Percentiles rank a stretch among this genome's conserved stretches.
phyloP scores from a whole-genome alignment of 2,329 filamentous ascomycete genomes.

The Sporothrix euskadiensis region DNA sequence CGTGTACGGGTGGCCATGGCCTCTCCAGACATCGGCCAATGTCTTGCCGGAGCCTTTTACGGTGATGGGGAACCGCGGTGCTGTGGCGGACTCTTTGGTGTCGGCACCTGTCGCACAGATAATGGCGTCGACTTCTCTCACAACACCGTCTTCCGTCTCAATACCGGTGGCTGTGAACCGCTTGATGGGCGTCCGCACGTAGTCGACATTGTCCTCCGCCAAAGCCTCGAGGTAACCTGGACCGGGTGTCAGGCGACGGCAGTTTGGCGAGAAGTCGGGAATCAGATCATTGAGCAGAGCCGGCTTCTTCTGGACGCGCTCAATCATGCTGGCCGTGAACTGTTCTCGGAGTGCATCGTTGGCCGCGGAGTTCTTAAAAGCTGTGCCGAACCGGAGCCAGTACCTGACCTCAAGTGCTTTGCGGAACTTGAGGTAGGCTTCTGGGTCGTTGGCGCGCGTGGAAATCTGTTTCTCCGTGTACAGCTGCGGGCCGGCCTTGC shows the following conservation, averaged over 20 bases:
- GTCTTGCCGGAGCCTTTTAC: constrained; percentile 51
- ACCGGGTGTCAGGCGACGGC: constrained; percentile 64
- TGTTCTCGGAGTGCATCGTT: constrained; percentile 51
- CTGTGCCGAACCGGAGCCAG: constrained; percentile 57
- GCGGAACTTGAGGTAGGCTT: constrained; percentile 60
- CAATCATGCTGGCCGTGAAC: constrained; percentile 56
- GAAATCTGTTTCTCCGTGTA: constrained; percentile 56
- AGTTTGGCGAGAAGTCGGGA: constrained; percentile 65
- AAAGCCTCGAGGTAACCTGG: constrained; percentile 68
- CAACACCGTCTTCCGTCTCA: constrained; percentile 57
- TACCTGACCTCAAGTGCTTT: constrained; percentile 61
- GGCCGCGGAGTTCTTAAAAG: constrained; percentile 55
- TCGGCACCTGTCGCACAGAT: constrained; percentile 71
- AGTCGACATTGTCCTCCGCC: constrained; percentile 61
- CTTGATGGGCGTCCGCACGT: constrained; percentile 58
- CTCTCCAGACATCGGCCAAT: constrained; percentile 57
- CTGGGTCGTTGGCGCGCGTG: constrained; percentile 59
- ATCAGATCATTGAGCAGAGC: constrained; percentile 57
- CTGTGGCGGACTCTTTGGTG: constrained; percentile 46
- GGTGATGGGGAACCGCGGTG: constrained; percentile 61
- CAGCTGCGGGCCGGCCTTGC: constrained; percentile 46
- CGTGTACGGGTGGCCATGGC: constrained; percentile 62
- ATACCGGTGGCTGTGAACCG: constrained; percentile 62
- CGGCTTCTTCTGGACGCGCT: constrained; percentile 55
- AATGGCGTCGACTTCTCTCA: constrained; percentile 62